Evolutionary conservation across 257 asterid genomes (phyloP), one percentile per base, ranked within the genome.

Genomic region (Leptodermis oblonga): DNA sequence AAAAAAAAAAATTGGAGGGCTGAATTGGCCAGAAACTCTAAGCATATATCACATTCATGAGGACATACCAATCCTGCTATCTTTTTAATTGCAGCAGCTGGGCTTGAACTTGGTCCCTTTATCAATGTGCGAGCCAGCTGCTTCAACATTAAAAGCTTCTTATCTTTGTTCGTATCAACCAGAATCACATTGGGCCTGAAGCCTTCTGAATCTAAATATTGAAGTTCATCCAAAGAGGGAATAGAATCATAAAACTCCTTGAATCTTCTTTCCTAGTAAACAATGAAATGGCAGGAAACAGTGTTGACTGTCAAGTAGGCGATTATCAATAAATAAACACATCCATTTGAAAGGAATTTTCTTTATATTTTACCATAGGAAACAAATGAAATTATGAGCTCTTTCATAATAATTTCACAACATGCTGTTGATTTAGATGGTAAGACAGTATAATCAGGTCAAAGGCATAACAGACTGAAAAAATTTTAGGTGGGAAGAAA

Each of bases 81-180:
- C 85, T 92, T 92, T 85, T 88, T 92, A 79, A 90, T 81, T 79
- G 85, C 70, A 64, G 88, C 82, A 39, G 85, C 83, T 61, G 95
- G 96, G 81, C 78, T 87, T 53, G 96, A 82, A 81, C 80, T 74
- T 80, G 85, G 73, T 70, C 98, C 95, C 81, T 83, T 92, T 81
- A 85, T 89, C 88, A 92, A 79, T 74, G 92, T 85, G 66, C 72
- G 70, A 60, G 90, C 82, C 67, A 92, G 90, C 79, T 92, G 98
- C 90, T 86, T 90, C 81, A 92, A 76, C 97, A 89, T 90, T 63
- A 82, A 86, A 82, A 92, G 96, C 82, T 90, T 92, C 86, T 92
- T 92, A 80, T 92, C 98, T 78, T 84, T 92, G 59, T 85, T 79
- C 75, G 88, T 42, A 84, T 92, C 94, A 59, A 92, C 98, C 72